Evolutionary conservation across 2,329 filamentous ascomycete species (phyloP).

Genomic region (Fusarium staphyleae): DNA sequence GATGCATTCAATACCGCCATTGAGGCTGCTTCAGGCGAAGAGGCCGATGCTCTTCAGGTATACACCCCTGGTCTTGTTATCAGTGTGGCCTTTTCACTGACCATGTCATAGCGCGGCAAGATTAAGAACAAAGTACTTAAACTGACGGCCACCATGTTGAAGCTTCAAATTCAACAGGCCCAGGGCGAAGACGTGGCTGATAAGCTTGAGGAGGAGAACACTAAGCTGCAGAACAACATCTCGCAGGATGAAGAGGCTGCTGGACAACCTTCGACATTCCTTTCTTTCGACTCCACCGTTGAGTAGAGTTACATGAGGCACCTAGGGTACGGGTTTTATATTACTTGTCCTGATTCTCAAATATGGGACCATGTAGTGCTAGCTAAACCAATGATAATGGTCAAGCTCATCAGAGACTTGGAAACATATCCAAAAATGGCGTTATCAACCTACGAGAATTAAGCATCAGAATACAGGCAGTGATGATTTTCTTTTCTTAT

Average conservation of each 20-base stretch:
- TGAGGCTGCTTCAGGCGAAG: constrained; percentile 53
- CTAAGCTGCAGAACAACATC: constrained; percentile 63
- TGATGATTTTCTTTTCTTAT: no score
- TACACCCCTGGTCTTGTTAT: no score
- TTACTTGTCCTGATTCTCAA: no score
- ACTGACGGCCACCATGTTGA: constrained; percentile 59
- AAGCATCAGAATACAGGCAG: no score
- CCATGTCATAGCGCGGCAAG: constrained; percentile 54
- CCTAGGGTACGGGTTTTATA: no score
- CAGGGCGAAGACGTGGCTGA: constrained; percentile 56
- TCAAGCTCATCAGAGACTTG: no score
- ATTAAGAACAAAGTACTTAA: constrained; percentile 69
- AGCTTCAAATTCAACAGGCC: constrained; percentile 58
- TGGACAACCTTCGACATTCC: constrained; percentile 52
- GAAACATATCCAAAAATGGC: no score
- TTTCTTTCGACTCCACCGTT: constrained; percentile 34
- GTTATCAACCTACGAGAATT: no score
- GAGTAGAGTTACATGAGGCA: not conserved
- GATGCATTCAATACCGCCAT: constrained; percentile 63
- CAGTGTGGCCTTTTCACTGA: constrained; percentile 6
- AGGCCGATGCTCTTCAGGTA: constrained; percentile 57
- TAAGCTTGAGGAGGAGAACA: constrained; percentile 55
- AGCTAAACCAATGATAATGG: no score
- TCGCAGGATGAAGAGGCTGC: constrained; percentile 54
- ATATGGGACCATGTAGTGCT: no score